These are phyloP conservation scores for Suhomyces taliae DNA, from an alignment of 1,139 yeast genomes.

Conservation along the genomic window DNA sequence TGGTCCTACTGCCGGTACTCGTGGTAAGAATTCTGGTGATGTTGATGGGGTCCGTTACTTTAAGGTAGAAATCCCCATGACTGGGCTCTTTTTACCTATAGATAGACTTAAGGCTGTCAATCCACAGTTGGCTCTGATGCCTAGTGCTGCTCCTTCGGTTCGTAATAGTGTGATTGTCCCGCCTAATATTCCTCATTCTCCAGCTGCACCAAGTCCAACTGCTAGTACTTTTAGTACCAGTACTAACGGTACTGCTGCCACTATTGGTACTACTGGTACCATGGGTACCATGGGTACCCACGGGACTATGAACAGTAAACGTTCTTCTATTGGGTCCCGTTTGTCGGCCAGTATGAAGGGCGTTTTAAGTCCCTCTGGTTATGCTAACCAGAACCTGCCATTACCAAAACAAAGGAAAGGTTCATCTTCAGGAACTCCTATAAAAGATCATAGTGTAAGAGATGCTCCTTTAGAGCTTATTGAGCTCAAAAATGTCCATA, in stretches of 20 bases:
- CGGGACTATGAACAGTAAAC: conserved; percentile 3
- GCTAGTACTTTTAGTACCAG: conserved; percentile 1
- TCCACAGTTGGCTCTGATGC: conserved; percentile 19
- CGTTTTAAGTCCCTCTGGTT: conserved; percentile 12
- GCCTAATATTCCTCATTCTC: conserved; percentile 1
- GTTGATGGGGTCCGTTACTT: conserved; percentile 48
- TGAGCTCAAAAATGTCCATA: conserved; percentile 21
- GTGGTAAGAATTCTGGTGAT: conserved; percentile 48
- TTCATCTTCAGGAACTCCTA: conserved; percentile 2
- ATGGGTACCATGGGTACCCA: conserved; percentile 1
- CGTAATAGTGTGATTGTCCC: conserved; percentile 6
- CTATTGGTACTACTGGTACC: not conserved
- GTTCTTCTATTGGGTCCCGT: conserved; percentile 13
- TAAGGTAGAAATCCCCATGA: conserved; percentile 54
- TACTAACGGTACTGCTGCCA: conserved; percentile 1
- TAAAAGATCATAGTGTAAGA: conserved; percentile 8
- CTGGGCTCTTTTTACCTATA: conserved; percentile 76
- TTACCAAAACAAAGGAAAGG: conserved; percentile 8
- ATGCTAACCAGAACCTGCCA: conserved; percentile 5
- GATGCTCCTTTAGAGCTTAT: conserved; percentile 12
- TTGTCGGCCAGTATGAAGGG: conserved; percentile 13
- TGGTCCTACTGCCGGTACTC: conserved; percentile 53
- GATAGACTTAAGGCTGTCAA: conserved; percentile 53
- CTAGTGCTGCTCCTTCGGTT: not conserved
- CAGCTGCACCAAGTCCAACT: not conserved